Evolutionary conservation across 2,329 filamentous ascomycete genomes (phyloP), one percentile per base, ranked within the genome.

Genomic region (Ophiostoma australiae): DNA sequence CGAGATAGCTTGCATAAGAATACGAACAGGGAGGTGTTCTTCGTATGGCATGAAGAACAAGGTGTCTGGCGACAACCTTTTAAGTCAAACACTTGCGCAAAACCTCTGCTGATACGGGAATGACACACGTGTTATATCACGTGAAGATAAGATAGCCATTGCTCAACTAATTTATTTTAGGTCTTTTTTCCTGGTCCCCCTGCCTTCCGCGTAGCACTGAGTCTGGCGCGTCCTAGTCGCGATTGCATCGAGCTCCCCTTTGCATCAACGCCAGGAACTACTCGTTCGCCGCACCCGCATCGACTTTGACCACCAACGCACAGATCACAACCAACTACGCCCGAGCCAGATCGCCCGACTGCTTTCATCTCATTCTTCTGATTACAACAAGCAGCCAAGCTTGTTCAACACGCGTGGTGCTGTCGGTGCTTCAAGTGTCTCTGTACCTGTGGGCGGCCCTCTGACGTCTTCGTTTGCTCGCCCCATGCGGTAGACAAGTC

Each of bases 161-260:
- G 37, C 11, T 10, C 10, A 41, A 41, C 15, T 41, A 2, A 41
- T 41, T 41, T 2, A 13, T 58, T 27, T 27, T 27, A n/a, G 52
- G 52, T 58, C 52, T 27, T 37, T 65, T 37, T 20, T 35, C 11
- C 31, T 33, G 17, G 31, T 4, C 7, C 44, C 33, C 31, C 27
- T 65, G 52, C 52, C 58, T 63, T 27, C n/a, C 63, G 63, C 63
- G 63, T 66, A 66, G 20, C 17, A 39, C 58, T 20, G 63, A 27
- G 39, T 41, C 27, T 39, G 23, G 68, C 68, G 68, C 68, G 68
- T 69, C 68, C 17, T 39, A 52, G 69, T 70, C 69, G 69, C 58
- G 63, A 65, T 58, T 55, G 48, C 44, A 39, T 35, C 44, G 41
- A n/a, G 55, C n/a, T 44, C 41, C 31, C 63, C 17, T 66, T 66